Evolutionary conservation across 805 yeast species (phyloP), one percentile per base, ranked within the genome.

Genomic region (Torulaspora delbrueckii): DNA sequence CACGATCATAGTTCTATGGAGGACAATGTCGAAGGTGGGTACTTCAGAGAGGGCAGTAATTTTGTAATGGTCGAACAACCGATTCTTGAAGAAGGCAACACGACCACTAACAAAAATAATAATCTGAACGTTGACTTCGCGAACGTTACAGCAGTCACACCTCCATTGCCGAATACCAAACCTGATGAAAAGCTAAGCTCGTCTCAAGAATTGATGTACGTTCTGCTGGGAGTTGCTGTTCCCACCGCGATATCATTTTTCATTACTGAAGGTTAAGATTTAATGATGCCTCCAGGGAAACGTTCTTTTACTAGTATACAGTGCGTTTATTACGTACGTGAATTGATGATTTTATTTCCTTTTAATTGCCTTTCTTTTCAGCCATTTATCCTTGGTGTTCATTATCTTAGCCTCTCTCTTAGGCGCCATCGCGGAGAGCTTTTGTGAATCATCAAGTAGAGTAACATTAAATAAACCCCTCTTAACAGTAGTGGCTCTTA

Each of bases 381-480:
- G 46, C 69, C 69, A 65, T 49, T 58, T 63, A 31, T 65, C 68
- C 45, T 54, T 65, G 4, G 61, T 49, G 14, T 52, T 53, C 52
- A 56, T 54, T 12, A 63, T 52, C 9, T 49, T 28, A 8, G 44
- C 24, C 38, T 62, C 67, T 40, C 45, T 56, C 40, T 56, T 61
- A 36, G 69, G 68, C 6, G 68, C 65, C 59, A 62, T 43, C 6
- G 54, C 39, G 13, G 47, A 55, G 5, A 42, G 16, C n/a, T 41
- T 38, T 14, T 40, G 26, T 6, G 48, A 34, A 7, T 55, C 30
- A 4, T 58, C 37, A 34, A 72, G 43, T 7, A 72, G 59, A 35
- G 60, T 60, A 9, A 74, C 74, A 33, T 59, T 67, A 23, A 74
- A 73, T 1, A 74, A 73, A 1, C 77, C 78, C 42, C 66, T 68